Base-by-base conservation (phyloP, 2,329 filamentous ascomycete species). In the Trichoderma harzianum region DNA sequence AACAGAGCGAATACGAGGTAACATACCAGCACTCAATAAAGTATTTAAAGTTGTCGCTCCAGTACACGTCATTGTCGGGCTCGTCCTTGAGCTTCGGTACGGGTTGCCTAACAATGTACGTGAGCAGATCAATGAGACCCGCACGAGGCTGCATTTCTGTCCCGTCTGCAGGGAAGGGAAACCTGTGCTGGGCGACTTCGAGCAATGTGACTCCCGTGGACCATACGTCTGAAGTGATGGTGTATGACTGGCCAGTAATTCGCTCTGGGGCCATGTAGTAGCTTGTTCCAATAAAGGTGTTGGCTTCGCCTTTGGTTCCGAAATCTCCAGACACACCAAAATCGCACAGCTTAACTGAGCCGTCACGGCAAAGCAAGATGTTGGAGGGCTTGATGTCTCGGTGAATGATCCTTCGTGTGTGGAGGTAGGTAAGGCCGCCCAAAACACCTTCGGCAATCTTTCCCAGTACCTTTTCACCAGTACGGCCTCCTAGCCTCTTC, bases 221-320 rank as follows among this genome's bases (percentile, higher is more conserved):
- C 96, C 96, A 99, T 71, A 99, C 96, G 77, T 99, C 96, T 8
- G 94, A 97, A 2, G 95, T 99, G 81, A 99, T 99, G 73, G 95
- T 99, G 82, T 99, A 99, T 64, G 92, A 95, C 84, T 98, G 94
- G 72, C 96, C 96, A 1, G 96, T 98, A 80, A 99, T 99, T 67
- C 96, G 92, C 82, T 99, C 96, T 0, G 96, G 96, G 5, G 96
- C 96, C 96, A 99, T 99, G 85, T 99, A 99, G 81, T 98, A 99
- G 73, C 93, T 97, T 14, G 96, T 99, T 74, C 96, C 96, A 79
- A 99, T 99, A 79, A 99, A 99, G 0, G 96, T 99, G 81, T 98
- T 98, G 75, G 96, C 96, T 80, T 98, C 96, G 69, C 96, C 96
- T 82, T 99, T 98, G 64, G 96, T 99, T 75, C 96, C 97, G 79